Percentiles rank a stretch among this genome's conserved stretches.
phyloP scores from a whole-genome alignment of 495 filamentous ascomycete species.

The Trichoderma asperelloides region DNA sequence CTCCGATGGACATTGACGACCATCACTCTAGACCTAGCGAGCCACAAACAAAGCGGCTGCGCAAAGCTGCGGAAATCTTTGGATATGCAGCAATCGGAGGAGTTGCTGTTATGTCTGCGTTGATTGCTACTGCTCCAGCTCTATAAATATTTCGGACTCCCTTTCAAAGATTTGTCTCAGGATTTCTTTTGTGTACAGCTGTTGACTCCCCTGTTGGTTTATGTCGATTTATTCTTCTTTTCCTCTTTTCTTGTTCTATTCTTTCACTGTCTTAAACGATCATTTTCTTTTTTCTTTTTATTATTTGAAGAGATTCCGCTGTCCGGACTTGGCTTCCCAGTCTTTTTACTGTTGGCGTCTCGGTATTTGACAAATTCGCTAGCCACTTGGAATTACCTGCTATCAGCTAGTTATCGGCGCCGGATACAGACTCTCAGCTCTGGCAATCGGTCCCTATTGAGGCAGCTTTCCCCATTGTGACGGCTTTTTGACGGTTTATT shows the following conservation, averaged over 20 bases:
- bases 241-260: neutral
- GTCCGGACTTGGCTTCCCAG: neutral
- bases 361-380: neutral
- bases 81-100: conserved; percentile 26
- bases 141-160: conserved; percentile 11
- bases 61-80: conserved; percentile 19
- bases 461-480: neutral
- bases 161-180: neutral
- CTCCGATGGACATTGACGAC: neutral
- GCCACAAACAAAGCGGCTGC: conserved; percentile 19
- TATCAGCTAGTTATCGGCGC: neutral
- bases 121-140: conserved; percentile 25
- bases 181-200: neutral
- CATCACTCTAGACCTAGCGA: neutral
- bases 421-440: neutral
- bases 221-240: neutral
- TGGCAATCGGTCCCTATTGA: neutral
- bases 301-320: neutral
- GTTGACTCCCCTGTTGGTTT: neutral
- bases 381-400: neutral
- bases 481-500: neutral
- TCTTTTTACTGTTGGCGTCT: neutral
- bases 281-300: neutral
- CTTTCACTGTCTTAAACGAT: neutral
- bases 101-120: conserved; percentile 23